Conservation (phyloP, 257 asterid species). For the Apocynum venetum region DNA sequence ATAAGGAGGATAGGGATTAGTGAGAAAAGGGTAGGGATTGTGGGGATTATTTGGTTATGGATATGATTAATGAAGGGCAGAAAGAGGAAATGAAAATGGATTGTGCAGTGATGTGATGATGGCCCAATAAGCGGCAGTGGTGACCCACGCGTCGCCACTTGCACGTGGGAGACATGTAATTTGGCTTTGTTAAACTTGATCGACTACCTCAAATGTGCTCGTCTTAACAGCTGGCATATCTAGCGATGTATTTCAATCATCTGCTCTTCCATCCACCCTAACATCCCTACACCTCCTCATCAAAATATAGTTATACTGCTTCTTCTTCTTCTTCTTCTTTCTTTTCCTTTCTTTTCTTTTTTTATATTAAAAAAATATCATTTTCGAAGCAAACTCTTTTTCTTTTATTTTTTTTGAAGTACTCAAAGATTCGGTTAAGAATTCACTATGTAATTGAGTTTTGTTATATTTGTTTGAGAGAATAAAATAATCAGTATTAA, state of each 20-base stretch:
- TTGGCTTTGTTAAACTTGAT: slow-evolving; percentile 6
- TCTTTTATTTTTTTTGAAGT: too few relatives aligned
- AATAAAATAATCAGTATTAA: too few relatives aligned
- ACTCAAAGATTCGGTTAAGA: too few relatives aligned
- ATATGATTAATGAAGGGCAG: neutral
- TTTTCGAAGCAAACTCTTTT: too few relatives aligned
- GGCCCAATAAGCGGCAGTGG: slow-evolving; percentile 18
- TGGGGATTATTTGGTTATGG: neutral
- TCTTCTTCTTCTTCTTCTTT: neutral
- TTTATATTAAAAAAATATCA: too few relatives aligned
- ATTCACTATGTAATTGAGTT: too few relatives aligned
- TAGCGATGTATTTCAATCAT: neutral
- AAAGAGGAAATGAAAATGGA: slow-evolving; percentile 7
- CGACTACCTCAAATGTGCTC: slow-evolving; percentile 20
- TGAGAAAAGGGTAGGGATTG: neutral
- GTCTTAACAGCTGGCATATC: slow-evolving; percentile 31
- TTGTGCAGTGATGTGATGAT: neutral
- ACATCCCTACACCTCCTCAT: neutral
- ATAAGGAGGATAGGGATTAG: too few relatives aligned
- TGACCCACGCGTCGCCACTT: slow-evolving; percentile 22
- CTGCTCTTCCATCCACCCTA: neutral
- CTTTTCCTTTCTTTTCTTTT: neutral
- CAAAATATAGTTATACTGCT: too few relatives aligned
- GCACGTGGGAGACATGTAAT: slow-evolving; percentile 29
- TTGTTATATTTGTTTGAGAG: too few relatives aligned